Conservation (phyloP, 2,329 filamentous ascomycete species). For the Aspergillus jensenii region DNA sequence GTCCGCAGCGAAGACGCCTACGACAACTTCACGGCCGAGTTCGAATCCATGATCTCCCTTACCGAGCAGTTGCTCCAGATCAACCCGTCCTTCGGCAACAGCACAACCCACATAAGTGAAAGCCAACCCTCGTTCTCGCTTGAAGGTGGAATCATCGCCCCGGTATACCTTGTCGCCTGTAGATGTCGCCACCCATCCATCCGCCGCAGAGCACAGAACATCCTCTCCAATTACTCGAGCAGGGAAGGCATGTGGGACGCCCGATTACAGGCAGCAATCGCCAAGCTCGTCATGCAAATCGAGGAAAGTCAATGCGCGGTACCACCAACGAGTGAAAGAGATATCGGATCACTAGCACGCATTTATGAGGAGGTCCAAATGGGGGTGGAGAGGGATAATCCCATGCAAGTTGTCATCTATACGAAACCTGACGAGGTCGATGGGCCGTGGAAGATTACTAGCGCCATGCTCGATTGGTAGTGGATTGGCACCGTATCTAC, state of each 20-base stretch:
- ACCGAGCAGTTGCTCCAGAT: conserved; percentile 13
- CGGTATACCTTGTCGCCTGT: conserved; percentile 33
- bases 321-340: conserved; percentile 11
- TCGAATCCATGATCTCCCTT: conserved; percentile 7
- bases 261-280: conserved; percentile 3
- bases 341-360: not conserved
- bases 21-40: conserved; percentile 14
- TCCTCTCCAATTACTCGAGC: conserved; percentile 10
- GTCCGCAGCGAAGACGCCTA: conserved; percentile 6
- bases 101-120: not conserved
- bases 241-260: conserved; percentile 20
- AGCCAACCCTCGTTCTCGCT: conserved; percentile 16
- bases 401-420: not conserved
- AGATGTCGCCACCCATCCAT: conserved; percentile 33
- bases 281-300: conserved; percentile 13
- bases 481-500: not conserved
- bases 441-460: not conserved
- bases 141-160: conserved; percentile 32
- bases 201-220: conserved; percentile 30
- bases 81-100: not conserved
- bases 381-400: not conserved
- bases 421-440: conserved; percentile 1
- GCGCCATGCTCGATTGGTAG: conserved; percentile 1
- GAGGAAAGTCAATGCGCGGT: conserved; percentile 16
- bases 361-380: conserved; percentile 1